Base-by-base conservation (phyloP, 306 rosid species). In the Fragaria iinumae region DNA sequence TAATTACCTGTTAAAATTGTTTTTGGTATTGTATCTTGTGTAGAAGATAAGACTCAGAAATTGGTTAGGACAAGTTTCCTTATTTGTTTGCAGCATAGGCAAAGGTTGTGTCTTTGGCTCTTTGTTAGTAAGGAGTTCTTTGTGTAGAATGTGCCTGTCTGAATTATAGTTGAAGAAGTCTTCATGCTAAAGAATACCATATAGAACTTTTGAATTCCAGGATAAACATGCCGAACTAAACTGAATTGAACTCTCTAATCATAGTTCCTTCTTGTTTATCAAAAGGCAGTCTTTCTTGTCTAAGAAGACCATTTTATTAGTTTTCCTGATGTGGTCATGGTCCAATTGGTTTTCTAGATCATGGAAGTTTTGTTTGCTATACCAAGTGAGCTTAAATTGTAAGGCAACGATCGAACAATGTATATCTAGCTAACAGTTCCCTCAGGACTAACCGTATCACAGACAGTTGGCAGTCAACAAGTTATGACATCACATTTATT, bases 1-100 rank as follows among this genome's bases (percentile, higher is more conserved):
- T 21, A 0, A 9, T 55, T 27, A 43, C 18, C 18, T 52, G 53
- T 52, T 59, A 11, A 63, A 20, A 34, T 7, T 56, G 2, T 39
- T 29, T 32, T 53, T 38, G 50, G 41, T 21, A 41, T 25, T 57
- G 11, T 23, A 41, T 56, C 34, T 17, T 59, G 34, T 23, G 55
- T 32, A 10, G 55, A 57, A 67, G 50, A 67, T 67, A 67, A 57
- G 39, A 43, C 67, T 50, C 76, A 39, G 67, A 39, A 73, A 56
- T 56, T 39, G 52, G 41, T 56, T 55, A 73, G 23, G 67, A 56
- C 13, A 38, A n/a, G 8, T 38, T 38, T 27, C 21, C 36, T 18
- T n/a, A 1, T 14, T 56, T 21, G 27, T 57, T 23, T 57, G 68
- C 69, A 73, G 41, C 53, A 41, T 57, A 2, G 13, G 17, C 7